Evolutionary conservation across 1,139 yeast species (phyloP).

Genomic region (Pichia sp.): DNA sequence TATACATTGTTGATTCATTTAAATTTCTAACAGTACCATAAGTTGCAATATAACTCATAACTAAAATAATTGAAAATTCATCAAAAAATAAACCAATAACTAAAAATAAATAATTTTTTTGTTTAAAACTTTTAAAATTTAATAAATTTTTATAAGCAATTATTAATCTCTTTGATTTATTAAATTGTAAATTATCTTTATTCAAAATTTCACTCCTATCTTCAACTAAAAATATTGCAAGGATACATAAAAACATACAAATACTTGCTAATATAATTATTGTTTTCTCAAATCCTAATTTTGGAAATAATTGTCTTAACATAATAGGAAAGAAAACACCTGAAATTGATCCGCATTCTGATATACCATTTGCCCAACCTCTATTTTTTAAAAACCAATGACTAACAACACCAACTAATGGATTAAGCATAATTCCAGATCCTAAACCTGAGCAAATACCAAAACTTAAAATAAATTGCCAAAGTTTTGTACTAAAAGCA

Average conservation of each 20-base stretch:
- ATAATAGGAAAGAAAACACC: conserved; percentile 56
- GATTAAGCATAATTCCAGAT: conserved; percentile 49
- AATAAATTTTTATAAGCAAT: conserved; percentile 34
- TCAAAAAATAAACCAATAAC: conserved; percentile 23
- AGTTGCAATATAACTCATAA: conserved; percentile 39
- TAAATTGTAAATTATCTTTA: conserved; percentile 6
- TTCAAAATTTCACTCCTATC: conserved; percentile 27
- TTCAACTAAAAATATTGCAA: conserved; percentile 21
- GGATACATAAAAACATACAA: conserved; percentile 36
- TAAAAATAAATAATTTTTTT: conserved; percentile 31
- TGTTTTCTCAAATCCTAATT: conserved; percentile 55
- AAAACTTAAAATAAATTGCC: conserved; percentile 54
- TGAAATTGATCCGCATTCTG: conserved; percentile 57
- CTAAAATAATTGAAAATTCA: conserved; percentile 24
- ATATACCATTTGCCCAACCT: conserved; percentile 53
- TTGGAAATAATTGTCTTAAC: conserved; percentile 45
- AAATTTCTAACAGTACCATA: conserved; percentile 43
- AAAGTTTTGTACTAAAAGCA: conserved; percentile 45
- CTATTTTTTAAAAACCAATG: conserved; percentile 57
- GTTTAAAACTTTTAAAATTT: conserved; percentile 40
- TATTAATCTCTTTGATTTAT: conserved; percentile 27
- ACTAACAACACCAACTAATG: conserved; percentile 51
- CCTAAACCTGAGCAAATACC: conserved; percentile 54
- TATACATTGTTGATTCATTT: conserved; percentile 36
- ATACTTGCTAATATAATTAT: conserved; percentile 49